phyloP scores from a whole-genome alignment of 139 green algal genomes.

The Trebouxia sp. region DNA sequence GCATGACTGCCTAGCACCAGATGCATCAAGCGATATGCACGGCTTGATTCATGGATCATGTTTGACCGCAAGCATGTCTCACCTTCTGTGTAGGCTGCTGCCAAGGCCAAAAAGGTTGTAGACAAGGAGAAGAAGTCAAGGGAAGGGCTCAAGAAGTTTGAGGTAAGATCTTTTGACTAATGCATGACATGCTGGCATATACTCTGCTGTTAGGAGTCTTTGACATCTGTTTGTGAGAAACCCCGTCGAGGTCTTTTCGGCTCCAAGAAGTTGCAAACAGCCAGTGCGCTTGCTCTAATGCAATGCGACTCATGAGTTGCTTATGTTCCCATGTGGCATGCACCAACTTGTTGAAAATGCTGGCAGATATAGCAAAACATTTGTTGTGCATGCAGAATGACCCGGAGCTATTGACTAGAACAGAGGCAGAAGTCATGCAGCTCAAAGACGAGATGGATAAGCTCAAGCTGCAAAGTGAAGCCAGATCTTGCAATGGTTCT shows the following conservation, averaged over 20 bases:
- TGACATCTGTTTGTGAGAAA: too few species aligned
- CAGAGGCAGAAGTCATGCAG: neutral
- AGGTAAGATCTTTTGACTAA: neutral
- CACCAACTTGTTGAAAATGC: too few species aligned
- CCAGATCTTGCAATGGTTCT: neutral
- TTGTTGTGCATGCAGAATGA: conserved; percentile 22
- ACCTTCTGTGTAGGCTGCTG: neutral
- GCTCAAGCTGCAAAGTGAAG: neutral
- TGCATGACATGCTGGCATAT: too few species aligned
- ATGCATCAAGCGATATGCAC: neutral
- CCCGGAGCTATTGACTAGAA: conserved; percentile 1
- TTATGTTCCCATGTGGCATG: too few species aligned
- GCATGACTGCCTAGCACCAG: neutral
- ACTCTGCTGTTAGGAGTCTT: too few species aligned
- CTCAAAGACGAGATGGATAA: conserved; percentile 1
- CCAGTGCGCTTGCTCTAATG: neutral
- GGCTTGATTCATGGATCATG: neutral
- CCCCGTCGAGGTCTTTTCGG: too few species aligned
- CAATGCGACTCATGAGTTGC: neutral
- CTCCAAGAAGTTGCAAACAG: neutral
- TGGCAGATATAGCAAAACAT: too few species aligned
- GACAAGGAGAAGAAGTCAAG: conserved; percentile 21
- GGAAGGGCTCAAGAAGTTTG: neutral
- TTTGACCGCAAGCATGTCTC: neutral
- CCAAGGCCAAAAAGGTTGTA: conserved; percentile 14